Evolutionary conservation across 1,139 yeast species (phyloP).

Genomic region (Magnusiomyces ingens): DNA sequence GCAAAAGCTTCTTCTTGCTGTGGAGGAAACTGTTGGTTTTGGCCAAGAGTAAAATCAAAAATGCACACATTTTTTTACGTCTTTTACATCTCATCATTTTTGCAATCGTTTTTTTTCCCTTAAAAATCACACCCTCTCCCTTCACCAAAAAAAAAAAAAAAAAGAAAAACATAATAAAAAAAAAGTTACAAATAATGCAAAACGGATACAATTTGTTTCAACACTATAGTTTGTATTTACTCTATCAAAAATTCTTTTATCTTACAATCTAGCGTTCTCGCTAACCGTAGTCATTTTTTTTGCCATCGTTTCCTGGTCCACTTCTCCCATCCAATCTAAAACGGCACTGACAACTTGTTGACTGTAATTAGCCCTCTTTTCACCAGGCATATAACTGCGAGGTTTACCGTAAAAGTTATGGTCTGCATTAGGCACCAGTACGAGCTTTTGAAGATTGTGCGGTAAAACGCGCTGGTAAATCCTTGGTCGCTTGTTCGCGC

Average conservation of each 20-base stretch:
- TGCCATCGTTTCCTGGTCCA: not conserved
- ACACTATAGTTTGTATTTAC: not conserved
- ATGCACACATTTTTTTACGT: not conserved
- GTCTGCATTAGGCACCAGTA: constrained; percentile 14
- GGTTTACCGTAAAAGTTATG: constrained; percentile 16
- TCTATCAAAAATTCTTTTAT: not conserved
- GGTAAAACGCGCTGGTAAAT: not conserved
- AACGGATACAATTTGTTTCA: not conserved
- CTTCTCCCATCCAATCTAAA: constrained; percentile 1
- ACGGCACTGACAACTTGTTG: constrained; percentile 10
- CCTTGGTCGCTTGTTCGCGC: not conserved
- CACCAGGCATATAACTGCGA: constrained; percentile 7
- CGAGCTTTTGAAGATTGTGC: not conserved
- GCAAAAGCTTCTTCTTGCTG: constrained; percentile 79
- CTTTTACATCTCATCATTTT: not conserved
- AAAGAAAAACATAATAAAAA: not conserved
- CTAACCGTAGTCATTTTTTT: not conserved
- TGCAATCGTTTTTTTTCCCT: not conserved
- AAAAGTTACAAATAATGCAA: not conserved
- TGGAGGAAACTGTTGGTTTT: constrained; percentile 90
- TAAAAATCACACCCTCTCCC: no score
- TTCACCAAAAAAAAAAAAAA: not conserved
- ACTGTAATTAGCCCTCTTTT: constrained; percentile 14
- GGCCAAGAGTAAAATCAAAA: constrained; percentile 68
- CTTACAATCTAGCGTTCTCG: not conserved